Percentiles rank a stretch among this genome's conserved stretches.
These are phyloP conservation scores for Rhodotorula graminis DNA, from an alignment of 768 basidiomycete genomes.

Conservation along the genomic window DNA sequence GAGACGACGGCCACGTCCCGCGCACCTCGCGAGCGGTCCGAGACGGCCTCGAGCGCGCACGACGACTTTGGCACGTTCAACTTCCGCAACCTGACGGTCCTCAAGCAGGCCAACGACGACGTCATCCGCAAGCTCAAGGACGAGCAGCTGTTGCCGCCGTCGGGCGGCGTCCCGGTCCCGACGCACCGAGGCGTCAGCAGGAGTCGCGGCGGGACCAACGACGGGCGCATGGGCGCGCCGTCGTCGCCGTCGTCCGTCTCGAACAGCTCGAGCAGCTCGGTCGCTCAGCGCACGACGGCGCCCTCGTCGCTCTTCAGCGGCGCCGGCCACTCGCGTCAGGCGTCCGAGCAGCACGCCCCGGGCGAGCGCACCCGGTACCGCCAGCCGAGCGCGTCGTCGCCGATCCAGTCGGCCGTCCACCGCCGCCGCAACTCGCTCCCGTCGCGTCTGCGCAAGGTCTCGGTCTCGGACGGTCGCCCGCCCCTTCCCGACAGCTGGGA, in stretches of 20 bases:
- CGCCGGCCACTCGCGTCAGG: constrained; percentile 25
- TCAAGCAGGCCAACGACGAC: constrained; percentile 98
- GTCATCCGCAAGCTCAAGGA: constrained; percentile 91
- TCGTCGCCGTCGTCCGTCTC: constrained; percentile 27
- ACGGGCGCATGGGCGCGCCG: neutral
- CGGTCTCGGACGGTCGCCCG: constrained; percentile 16
- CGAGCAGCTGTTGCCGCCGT: constrained; percentile 68
- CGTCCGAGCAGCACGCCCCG: constrained; percentile 48
- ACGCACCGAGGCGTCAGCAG: constrained; percentile 8
- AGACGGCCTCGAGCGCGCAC: constrained; percentile 12
- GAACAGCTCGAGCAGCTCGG: constrained; percentile 22
- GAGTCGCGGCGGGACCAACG: constrained; percentile 12
- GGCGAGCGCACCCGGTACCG: constrained; percentile 68
- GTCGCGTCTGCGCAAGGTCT: constrained; percentile 35
- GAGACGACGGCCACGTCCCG: constrained; percentile 47
- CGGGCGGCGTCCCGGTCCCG: constrained; percentile 3
- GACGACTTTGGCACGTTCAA: constrained; percentile 95
- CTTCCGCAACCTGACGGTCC: constrained; percentile 90
- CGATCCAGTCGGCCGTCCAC: constrained; percentile 22
- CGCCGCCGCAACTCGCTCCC: constrained; percentile 42
- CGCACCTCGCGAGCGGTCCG: constrained; percentile 11
- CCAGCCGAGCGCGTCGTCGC: constrained; percentile 17
- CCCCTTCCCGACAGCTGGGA: constrained; percentile 21
- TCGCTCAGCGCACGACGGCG: constrained; percentile 42
- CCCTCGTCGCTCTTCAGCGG: constrained; percentile 58